Conservation (phyloP, 768 basidiomycete genomes). For the Nevesoporus exiguus region DNA sequence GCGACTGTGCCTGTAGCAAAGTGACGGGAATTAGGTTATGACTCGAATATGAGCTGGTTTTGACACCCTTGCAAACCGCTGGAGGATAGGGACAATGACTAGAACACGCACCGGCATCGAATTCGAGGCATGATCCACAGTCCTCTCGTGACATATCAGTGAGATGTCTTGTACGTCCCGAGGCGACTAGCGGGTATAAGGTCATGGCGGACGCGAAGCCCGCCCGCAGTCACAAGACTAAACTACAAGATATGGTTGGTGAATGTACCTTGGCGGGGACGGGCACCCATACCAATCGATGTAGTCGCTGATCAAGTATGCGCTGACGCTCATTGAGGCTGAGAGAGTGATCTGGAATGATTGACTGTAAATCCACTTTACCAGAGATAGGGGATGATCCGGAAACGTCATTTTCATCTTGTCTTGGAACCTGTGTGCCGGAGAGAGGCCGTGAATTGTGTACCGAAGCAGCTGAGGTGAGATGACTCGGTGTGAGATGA, state of each 20-base stretch:
- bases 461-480: not conserved
- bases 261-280: not conserved
- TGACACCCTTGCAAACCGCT: too few species aligned
- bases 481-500: too few species aligned
- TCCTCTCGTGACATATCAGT: not conserved
- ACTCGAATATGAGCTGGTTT: not conserved
- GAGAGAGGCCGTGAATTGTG: not conserved
- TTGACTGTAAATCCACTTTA: not conserved
- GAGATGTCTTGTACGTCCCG: not conserved
- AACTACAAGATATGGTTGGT: not conserved
- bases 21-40: not conserved
- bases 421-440: not conserved
- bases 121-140: not conserved
- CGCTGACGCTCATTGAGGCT: not conserved
- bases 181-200: not conserved
- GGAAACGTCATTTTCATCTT: not conserved
- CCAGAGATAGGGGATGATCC: not conserved
- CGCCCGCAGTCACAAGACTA: not conserved
- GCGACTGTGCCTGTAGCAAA: not conserved
- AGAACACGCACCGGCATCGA: not conserved
- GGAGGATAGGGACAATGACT: not conserved
- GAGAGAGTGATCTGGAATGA: not conserved
- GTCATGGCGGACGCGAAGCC: not conserved
- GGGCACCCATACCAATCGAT: not conserved
- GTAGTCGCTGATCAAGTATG: not conserved